Percentiles rank a stretch among this genome's conserved stretches.
Conservation (phyloP, 768 basidiomycete species). For the Mycena leptocephala region DNA sequence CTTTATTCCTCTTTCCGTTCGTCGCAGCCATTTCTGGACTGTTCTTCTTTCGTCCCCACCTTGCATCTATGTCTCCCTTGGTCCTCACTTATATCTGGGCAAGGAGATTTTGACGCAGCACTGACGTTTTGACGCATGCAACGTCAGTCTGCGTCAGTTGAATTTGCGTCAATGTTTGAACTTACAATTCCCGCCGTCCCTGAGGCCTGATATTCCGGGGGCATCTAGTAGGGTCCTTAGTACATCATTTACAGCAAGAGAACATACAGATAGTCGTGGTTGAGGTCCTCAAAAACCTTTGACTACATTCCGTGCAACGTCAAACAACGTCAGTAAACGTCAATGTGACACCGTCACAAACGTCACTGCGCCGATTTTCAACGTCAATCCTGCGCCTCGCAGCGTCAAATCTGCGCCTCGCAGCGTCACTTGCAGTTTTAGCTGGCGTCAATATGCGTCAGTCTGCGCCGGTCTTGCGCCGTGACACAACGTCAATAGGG, state of each 20-base stretch:
- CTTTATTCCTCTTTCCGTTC: too few species aligned
- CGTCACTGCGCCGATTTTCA: not conserved
- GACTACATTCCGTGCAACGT: not conserved
- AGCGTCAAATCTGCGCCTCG: too few species aligned
- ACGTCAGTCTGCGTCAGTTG: too few species aligned
- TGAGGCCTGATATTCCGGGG: not conserved
- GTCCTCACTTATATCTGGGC: too few species aligned
- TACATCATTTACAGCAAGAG: not conserved
- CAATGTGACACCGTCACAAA: too few species aligned
- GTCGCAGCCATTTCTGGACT: too few species aligned
- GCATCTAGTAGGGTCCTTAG: not conserved
- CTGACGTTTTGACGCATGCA: slow-evolving; percentile 1
- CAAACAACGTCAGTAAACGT: too few species aligned
- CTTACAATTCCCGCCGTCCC: too few species aligned
- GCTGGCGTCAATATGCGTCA: not conserved
- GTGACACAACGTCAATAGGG: not conserved
- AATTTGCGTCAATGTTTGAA: too few species aligned
- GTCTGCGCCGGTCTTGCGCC: not conserved
- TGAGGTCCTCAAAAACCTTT: not conserved
- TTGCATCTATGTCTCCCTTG: too few species aligned
- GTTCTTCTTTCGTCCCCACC: too few species aligned
- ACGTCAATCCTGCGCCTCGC: not conserved
- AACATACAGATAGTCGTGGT: not conserved
- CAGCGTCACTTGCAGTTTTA: not conserved
- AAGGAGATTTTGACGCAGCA: slow-evolving; percentile 36